Base-by-base conservation (phyloP, 1,284 basidiomycete genomes). In the Mycosarcoma maydis region DNA sequence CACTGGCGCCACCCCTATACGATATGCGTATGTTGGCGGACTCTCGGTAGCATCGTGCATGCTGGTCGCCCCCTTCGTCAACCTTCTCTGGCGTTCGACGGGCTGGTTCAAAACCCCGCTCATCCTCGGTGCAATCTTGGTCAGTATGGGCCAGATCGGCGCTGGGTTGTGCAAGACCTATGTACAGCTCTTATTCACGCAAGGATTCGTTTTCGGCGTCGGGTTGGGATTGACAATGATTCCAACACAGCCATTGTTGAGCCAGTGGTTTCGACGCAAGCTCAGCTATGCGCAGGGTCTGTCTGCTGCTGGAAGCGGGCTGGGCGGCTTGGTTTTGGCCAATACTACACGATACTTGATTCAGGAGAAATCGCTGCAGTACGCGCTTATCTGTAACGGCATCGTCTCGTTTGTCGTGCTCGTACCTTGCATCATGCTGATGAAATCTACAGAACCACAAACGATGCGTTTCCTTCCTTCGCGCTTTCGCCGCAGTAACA, bases 21-120 rank as follows among this genome's bases (percentile, higher is more conserved):
- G 81, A 17, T 85, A 84, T 49, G 83, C 83, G 7, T 84, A 83
- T 74, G 80, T 84, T 7, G 83, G 83, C 26, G 83, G 84, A 8
- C 67, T 85, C 34, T 76, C 76, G 2, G 80, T 84, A 0, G 76
- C 82, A 3, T 55, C 74, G 5, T 82, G 81, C 10, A 70, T 84
- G 43, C 24, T 80, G 1, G 68, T 75, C 17, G 83, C 83, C 3
- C 84, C 84, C 0, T 60, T 83, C 23, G 78, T 82, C 9, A 85
- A 84, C 68, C 79, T 64, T 24, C 48, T 83, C 6, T 75, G 75
- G 20, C 75, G 77, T 8, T 45, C 50, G 16, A 72, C 76, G 24
- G 57, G 57, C 5, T 80, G 80, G 8, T 82, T 83, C 46, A 78
- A 82, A 29, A 51, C 73, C 2, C 81, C 82, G 0, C 65, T 84